These are phyloP conservation scores for Fusarium sp. DNA, from an alignment of 2,329 filamentous ascomycete species.

Conservation along the genomic window DNA sequence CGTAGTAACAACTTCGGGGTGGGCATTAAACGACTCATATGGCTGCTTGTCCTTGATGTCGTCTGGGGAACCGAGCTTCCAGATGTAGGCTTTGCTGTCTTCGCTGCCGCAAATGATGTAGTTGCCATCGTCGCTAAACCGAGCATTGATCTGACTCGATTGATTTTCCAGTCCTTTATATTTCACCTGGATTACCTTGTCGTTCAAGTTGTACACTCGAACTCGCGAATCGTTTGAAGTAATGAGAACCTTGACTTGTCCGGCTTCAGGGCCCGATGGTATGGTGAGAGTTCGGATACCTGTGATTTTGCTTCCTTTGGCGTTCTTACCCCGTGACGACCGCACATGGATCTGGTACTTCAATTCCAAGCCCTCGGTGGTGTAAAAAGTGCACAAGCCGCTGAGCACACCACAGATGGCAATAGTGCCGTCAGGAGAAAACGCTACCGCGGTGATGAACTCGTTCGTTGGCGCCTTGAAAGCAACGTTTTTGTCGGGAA, in stretches of 20 bases:
- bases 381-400: conserved; percentile 89
- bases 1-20: conserved; percentile 88
- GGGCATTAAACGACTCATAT: conserved; percentile 90
- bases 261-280: conserved; percentile 59
- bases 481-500: conserved; percentile 93
- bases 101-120: conserved; percentile 95
- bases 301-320: conserved; percentile 97
- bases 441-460: conserved; percentile 92
- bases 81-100: conserved; percentile 89
- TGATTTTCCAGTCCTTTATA: conserved; percentile 92
- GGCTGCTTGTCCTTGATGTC: conserved; percentile 83
- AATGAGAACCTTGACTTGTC: conserved; percentile 84
- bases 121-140: conserved; percentile 85
- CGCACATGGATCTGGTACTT: conserved; percentile 92
- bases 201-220: conserved; percentile 86
- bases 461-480: conserved; percentile 82
- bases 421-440: conserved; percentile 90
- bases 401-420: conserved; percentile 89
- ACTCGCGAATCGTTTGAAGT: conserved; percentile 96
- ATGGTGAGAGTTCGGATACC: conserved; percentile 82
- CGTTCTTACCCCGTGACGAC: conserved; percentile 90
- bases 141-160: conserved; percentile 89
- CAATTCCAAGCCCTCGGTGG: conserved; percentile 88
- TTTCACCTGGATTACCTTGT: conserved; percentile 87
- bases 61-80: conserved; percentile 69